Evolutionary conservation across 805 yeast genomes (phyloP).

Genomic region (Nakazawaea laoshanensis): DNA sequence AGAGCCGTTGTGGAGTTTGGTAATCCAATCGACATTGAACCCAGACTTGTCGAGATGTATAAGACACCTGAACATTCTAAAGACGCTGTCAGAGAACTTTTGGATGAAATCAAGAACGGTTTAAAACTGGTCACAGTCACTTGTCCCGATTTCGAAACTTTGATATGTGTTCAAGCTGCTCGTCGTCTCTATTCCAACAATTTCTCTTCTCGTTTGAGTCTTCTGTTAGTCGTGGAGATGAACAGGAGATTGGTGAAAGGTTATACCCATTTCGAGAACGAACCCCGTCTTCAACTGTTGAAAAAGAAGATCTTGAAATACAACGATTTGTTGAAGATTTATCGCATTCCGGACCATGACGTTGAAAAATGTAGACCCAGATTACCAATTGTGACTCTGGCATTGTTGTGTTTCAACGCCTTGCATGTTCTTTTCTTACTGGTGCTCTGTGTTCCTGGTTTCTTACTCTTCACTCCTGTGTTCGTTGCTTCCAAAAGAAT

Average conservation of each 20-base stretch:
- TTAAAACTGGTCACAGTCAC: conserved; percentile 80
- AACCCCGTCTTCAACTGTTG: conserved; percentile 55
- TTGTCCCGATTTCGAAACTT: conserved; percentile 81
- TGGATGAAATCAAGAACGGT: conserved; percentile 65
- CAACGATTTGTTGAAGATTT: conserved; percentile 46
- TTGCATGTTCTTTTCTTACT: conserved; percentile 47
- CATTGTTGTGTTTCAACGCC: conserved; percentile 17
- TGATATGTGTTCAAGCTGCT: conserved; percentile 86
- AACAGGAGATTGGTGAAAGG: conserved; percentile 83
- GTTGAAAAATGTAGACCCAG: conserved; percentile 35
- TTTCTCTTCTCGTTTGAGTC: conserved; percentile 60
- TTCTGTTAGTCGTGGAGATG: conserved; percentile 82
- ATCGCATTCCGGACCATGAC: conserved; percentile 48
- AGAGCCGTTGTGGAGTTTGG: conserved; percentile 96
- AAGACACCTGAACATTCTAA: conserved; percentile 48
- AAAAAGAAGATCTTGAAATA: conserved; percentile 60
- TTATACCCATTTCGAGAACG: conserved; percentile 63
- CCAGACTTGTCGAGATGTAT: conserved; percentile 58
- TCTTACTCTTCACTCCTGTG: conserved; percentile 79
- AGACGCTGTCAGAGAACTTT: conserved; percentile 64
- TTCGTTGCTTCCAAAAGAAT: conserved; percentile 70
- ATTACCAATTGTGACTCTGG: conserved; percentile 15
- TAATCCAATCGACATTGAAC: conserved; percentile 62
- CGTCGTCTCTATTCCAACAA: conserved; percentile 81
- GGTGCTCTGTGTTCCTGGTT: conserved; percentile 79